Percentiles rank a stretch among this genome's conserved stretches.
Evolutionary conservation across 192 early-diverging fungal genomes (phyloP).

Genomic region (Helicostylum pulchrum): DNA sequence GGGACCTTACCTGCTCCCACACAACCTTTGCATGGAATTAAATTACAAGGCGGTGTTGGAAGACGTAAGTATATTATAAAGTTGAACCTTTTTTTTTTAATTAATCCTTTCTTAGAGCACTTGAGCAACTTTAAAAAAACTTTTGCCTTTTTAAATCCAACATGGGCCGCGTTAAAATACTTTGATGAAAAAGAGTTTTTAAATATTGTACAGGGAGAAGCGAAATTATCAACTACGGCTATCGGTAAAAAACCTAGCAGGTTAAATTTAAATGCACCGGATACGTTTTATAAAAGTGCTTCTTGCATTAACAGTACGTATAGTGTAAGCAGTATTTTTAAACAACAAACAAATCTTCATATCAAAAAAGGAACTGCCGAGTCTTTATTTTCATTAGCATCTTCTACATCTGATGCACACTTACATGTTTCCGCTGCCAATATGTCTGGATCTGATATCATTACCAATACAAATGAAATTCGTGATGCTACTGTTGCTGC

Average conservation of each 20-base stretch:
- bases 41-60: constrained; percentile 30
- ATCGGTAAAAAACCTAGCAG: constrained; percentile 13
- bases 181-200: constrained; percentile 39
- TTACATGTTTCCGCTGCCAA: not conserved
- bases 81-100: not conserved
- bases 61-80: constrained; percentile 27
- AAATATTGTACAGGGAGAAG: constrained; percentile 30
- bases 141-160: constrained; percentile 31
- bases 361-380: too few species aligned
- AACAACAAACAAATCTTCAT: too few species aligned
- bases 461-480: not conserved
- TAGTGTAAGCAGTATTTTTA: too few species aligned
- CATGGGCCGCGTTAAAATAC: constrained; percentile 37
- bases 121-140: constrained; percentile 27
- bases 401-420: too few species aligned
- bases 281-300: not conserved
- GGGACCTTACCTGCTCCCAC: constrained; percentile 29
- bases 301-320: too few species aligned
- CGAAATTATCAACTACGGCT: constrained; percentile 1
- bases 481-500: too few species aligned
- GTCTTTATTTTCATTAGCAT: too few species aligned
- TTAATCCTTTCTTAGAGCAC: constrained; percentile 14
- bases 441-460: not conserved
- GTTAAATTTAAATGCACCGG: not conserved
- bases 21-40: constrained; percentile 31